Evolutionary conservation across 2,329 filamentous ascomycete species (phyloP), one percentile per base, ranked within the genome.

Genomic region (Myriosclerotinia scirpicola): DNA sequence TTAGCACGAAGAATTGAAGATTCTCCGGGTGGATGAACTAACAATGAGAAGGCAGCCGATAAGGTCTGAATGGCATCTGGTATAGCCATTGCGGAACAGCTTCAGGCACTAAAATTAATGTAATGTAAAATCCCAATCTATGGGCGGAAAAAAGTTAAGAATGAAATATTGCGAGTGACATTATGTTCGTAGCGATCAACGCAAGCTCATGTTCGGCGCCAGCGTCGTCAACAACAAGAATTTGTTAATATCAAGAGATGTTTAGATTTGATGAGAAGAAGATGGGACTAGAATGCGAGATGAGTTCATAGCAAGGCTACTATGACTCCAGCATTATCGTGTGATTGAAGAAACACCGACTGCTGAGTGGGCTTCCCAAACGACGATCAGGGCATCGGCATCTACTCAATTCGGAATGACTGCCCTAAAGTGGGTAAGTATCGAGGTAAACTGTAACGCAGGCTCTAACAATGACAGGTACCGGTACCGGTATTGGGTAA

Each of bases 1-100:
- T 74, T 69, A 74, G 71, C 52, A 66, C 20, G 46, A 14, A 59
- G 4, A n/a, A 26, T 40, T 2, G 40, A 40, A 56, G 64, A 48
- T 30, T 58, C 40, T 48, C 42, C 22, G 50, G 38, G 6, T 44
- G 14, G 38, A 44, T 30, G 11, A 44, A 74, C 72, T 68, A 15
- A 77, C 76, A 76, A 77, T 62, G 73, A 73, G 69, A 77, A 77
- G 22, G 75, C 75, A 60, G 75, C 74, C 63, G 69, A 68, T 66
- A 77, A 69, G 34, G 73, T 73, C 71, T 77, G 76, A 44, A 74
- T 68, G 48, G 71, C 64, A 71, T 73, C 72, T 34, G 75, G 69
- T 59, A 75, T 71, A 30, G 72, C 71, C 75, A 77, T 76, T 46
- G 65, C 67, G 68, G 66, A 59, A 52, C 55, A 38, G 50, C 68